phyloP scores from a whole-genome alignment of 2,329 filamentous ascomycete species.

The Aspergillus candidus region DNA sequence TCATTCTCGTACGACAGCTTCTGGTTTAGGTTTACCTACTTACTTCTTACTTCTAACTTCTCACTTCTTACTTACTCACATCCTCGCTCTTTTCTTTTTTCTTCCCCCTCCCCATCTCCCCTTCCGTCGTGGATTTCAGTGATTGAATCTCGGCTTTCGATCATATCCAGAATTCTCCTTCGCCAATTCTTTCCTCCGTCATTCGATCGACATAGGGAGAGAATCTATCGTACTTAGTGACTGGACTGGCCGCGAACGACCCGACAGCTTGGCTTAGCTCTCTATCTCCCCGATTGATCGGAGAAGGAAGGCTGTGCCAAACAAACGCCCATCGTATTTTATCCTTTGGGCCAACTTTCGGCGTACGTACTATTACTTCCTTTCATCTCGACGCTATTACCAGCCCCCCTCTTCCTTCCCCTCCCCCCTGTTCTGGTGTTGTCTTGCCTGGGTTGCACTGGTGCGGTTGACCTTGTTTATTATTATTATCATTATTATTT shows the following conservation, averaged over 20 bases:
- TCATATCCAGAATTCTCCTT: too few relatives aligned
- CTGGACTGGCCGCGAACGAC: conserved; percentile 10
- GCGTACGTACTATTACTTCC: conserved; percentile 9
- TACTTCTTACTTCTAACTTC: conserved; percentile 3
- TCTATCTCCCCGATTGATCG: conserved; percentile 11
- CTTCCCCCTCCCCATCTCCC: neutral
- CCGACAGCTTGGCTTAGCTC: conserved; percentile 19
- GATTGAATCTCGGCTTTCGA: too few relatives aligned
- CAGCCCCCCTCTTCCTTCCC: too few relatives aligned
- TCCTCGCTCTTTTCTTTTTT: neutral
- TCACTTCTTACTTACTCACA: too few relatives aligned
- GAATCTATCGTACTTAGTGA: too few relatives aligned
- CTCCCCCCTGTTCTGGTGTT: too few relatives aligned
- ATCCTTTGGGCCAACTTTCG: conserved; percentile 3
- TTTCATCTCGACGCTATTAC: too few relatives aligned
- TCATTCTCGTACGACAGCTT: neutral
- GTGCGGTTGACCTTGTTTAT: neutral
- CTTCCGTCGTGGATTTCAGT: neutral
- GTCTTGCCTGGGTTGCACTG: too few relatives aligned
- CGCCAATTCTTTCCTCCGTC: too few relatives aligned
- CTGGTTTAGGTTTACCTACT: neutral
- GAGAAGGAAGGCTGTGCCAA: conserved; percentile 9
- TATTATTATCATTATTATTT: conserved; percentile 5
- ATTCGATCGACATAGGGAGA: conserved; percentile 7
- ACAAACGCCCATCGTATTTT: conserved; percentile 6